Conservation (phyloP, 106 monocot genomes). For the Allium fistulosum region DNA sequence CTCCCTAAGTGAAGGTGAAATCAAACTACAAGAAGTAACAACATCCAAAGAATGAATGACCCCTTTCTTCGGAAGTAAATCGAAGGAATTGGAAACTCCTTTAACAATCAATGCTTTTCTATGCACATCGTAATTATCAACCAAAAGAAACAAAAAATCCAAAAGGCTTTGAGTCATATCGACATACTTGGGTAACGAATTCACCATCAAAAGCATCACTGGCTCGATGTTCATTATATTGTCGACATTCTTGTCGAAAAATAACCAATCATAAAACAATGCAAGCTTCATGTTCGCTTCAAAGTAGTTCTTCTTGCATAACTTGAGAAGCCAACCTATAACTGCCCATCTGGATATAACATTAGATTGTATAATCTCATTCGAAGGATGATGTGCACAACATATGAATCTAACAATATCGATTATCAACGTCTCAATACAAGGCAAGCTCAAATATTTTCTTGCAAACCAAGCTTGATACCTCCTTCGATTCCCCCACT, state of each 20-base stretch:
- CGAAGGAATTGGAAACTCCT: slow-evolving; percentile 33
- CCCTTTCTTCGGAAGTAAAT: slow-evolving; percentile 36
- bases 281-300: slow-evolving; percentile 77
- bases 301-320: slow-evolving; percentile 48
- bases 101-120: slow-evolving; percentile 41
- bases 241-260: slow-evolving; percentile 52
- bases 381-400: slow-evolving; percentile 48
- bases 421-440: slow-evolving; percentile 40
- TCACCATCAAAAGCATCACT: slow-evolving; percentile 75
- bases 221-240: slow-evolving; percentile 83
- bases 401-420: slow-evolving; percentile 78
- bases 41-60: slow-evolving; percentile 60
- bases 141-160: slow-evolving; percentile 81
- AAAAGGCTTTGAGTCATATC: slow-evolving; percentile 56
- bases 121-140: slow-evolving; percentile 69
- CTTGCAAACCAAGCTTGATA: slow-evolving; percentile 81
- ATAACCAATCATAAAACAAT: slow-evolving; percentile 93
- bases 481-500: slow-evolving; percentile 59
- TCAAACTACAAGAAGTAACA: slow-evolving; percentile 15
- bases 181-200: slow-evolving; percentile 66
- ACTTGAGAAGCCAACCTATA: slow-evolving; percentile 81
- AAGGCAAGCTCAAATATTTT: slow-evolving; percentile 44
- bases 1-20: slow-evolving; percentile 42
- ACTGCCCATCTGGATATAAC: slow-evolving; percentile 83
- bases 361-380: slow-evolving; percentile 49